Conservation (phyloP, 345 rosid species). For the Hibiscus trionum region DNA sequence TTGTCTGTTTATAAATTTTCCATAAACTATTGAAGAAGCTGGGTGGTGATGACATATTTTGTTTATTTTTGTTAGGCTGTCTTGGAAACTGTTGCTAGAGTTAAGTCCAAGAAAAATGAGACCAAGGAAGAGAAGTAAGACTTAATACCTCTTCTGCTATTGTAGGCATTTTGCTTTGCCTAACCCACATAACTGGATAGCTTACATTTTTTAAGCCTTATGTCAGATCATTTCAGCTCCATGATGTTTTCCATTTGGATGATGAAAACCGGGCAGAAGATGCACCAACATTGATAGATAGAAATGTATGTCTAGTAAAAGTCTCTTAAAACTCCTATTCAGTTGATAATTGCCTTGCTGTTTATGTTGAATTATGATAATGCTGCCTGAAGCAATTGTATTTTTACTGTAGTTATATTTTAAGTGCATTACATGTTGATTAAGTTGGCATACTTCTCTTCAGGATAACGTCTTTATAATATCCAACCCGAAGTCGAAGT, state of each 20-base stretch:
- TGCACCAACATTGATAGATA: slow-evolving; percentile 82
- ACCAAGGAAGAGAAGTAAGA: slow-evolving; percentile 77
- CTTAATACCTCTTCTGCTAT: slow-evolving; percentile 2
- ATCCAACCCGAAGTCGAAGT: slow-evolving; percentile 93
- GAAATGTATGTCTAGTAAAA: slow-evolving; percentile 44
- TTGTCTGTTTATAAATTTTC: slow-evolving; percentile 9
- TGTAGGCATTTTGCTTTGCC: neutral
- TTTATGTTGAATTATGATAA: neutral
- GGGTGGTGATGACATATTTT: neutral
- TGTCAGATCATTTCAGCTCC: slow-evolving; percentile 73
- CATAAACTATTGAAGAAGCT: neutral
- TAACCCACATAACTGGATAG: slow-evolving; percentile 11
- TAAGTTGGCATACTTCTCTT: slow-evolving; percentile 14
- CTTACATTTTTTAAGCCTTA: slow-evolving; percentile 22
- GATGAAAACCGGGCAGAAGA: slow-evolving; percentile 81
- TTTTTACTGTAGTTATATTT: neutral
- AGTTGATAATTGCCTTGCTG: slow-evolving; percentile 7
- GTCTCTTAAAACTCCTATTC: neutral
- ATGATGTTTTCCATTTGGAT: slow-evolving; percentile 78
- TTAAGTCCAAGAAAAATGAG: slow-evolving; percentile 60
- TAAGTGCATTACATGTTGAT: slow-evolving; percentile 9
- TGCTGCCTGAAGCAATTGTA: slow-evolving; percentile 2
- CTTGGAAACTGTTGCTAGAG: slow-evolving; percentile 75
- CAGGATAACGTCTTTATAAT: slow-evolving; percentile 97
- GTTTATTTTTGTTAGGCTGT: slow-evolving; percentile 57